Evolutionary conservation across 2,329 filamentous ascomycete species (phyloP).

Genomic region (Parascedosporium putredinis): DNA sequence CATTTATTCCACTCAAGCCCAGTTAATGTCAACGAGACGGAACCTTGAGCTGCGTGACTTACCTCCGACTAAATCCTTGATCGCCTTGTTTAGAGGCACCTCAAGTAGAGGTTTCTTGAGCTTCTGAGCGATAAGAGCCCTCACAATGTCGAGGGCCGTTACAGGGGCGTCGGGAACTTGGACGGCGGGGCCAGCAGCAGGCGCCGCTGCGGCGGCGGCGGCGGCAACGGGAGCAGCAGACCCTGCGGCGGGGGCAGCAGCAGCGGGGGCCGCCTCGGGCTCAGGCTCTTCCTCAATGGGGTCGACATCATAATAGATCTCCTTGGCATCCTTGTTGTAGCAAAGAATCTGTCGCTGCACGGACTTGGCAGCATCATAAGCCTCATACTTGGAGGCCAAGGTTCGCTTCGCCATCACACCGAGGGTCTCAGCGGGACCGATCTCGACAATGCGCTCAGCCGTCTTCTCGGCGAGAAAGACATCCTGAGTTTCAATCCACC

Average conservation of each 20-base stretch:
- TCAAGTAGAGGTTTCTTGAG: constrained; percentile 88
- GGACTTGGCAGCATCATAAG: constrained; percentile 93
- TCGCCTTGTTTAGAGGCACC: constrained; percentile 87
- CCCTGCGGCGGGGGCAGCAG: constrained; percentile 42
- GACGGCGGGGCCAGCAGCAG: constrained; percentile 75
- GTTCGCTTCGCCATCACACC: constrained; percentile 97
- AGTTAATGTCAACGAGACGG: too few species aligned
- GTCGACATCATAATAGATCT: constrained; percentile 98
- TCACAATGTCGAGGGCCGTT: constrained; percentile 78
- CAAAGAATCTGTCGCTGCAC: constrained; percentile 95
- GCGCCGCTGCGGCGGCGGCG: constrained; percentile 47
- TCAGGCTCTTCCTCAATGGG: constrained; percentile 84
- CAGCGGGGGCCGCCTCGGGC: constrained; percentile 37
- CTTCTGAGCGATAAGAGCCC: constrained; percentile 88
- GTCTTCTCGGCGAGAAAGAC: constrained; percentile 94
- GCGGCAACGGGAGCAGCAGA: constrained; percentile 43
- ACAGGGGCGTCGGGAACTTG: constrained; percentile 80
- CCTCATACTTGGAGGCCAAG: constrained; percentile 93
- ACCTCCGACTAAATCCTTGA: constrained; percentile 98
- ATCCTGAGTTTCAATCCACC: constrained; percentile 99
- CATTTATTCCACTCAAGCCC: neutral
- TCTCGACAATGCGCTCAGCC: constrained; percentile 94
- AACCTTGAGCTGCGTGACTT: too few species aligned
- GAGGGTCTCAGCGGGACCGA: constrained; percentile 92
- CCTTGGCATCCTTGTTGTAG: constrained; percentile 98